Evolutionary conservation across 306 rosid species (phyloP).

Genomic region (Castanopsis chinensis): DNA sequence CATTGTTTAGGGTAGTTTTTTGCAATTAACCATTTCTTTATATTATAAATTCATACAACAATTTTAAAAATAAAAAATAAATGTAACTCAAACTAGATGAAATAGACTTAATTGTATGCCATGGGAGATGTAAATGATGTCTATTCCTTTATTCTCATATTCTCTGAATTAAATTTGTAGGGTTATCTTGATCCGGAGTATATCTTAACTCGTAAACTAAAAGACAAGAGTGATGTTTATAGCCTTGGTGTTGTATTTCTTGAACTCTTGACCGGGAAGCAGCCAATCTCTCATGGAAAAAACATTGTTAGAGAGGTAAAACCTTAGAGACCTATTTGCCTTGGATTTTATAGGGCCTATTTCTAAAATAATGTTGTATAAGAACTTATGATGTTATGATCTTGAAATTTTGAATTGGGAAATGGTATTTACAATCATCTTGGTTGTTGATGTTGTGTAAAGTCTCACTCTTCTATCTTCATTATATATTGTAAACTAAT

Average conservation of each 20-base stretch:
- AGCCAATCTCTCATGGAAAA: constrained; percentile 91
- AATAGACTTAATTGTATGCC: neutral
- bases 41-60: neutral
- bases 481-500: too few relatives aligned
- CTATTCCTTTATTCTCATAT: neutral
- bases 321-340: neutral
- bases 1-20: too few relatives aligned
- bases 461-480: too few relatives aligned
- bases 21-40: neutral
- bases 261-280: constrained; percentile 87
- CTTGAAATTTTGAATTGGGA: too few relatives aligned
- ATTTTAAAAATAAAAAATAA: neutral
- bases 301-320: constrained; percentile 95
- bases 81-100: neutral
- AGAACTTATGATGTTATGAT: too few relatives aligned
- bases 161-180: constrained; percentile 27
- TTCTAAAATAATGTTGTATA: too few relatives aligned
- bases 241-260: constrained; percentile 66
- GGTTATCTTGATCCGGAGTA: constrained; percentile 1
- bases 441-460: too few relatives aligned
- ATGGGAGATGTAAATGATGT: neutral
- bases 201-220: neutral
- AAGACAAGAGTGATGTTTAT: constrained; percentile 1
- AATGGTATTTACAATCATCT: too few relatives aligned
- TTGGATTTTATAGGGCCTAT: neutral